Base-by-base conservation (phyloP, 2,329 filamentous ascomycete genomes). In the Cryphonectria naterciae region DNA sequence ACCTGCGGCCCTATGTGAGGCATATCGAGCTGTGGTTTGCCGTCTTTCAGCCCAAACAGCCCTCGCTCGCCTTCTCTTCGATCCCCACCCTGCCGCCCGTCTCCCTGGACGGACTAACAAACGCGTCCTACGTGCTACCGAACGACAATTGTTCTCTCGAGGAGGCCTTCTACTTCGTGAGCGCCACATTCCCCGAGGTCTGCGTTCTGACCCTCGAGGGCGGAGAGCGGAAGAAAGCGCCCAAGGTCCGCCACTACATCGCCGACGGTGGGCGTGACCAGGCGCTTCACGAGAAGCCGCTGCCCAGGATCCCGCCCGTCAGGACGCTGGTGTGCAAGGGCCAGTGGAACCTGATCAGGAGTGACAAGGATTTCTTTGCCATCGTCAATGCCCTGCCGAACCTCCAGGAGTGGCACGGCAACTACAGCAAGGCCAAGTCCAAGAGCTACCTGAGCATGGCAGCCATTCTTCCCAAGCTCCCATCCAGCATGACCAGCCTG, bases 1-100 rank as follows among this genome's bases (percentile, higher is more conserved):
- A 92, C 75, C 85, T 94, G 7, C 85, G 87, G 28, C 75, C 80
- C 11, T 89, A 93, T 74, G 88, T 94, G 72, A 90, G 89, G 74
- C 92, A 94, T 76, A 86, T 93, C 71, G 92, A 94, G 79, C 85
- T 93, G 58, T 94, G 92, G 91, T 92, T 94, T 73, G 92, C 92
- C 3, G 91, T 93, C 56, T 94, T 92, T 75, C 86, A 90, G 74
- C 88, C 87, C 28, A 86, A 85, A 69, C 83, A 84, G 70, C 80
- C 83, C 13, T 80, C 84, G 6, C 76, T 81, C 56, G 80, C 82
- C 4, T 74, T 83, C 28, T 82, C 83, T 22, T 82, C 83, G 56
- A 82, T 81, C 0, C 80, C 84, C 66, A 79, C 83, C 1, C 79
- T 87, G 13, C 86, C 86, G 10, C 86, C 83, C 0, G 83, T 88